phyloP scores from a whole-genome alignment of 192 early-diverging fungal species.

The Kickxella alabastrina region DNA sequence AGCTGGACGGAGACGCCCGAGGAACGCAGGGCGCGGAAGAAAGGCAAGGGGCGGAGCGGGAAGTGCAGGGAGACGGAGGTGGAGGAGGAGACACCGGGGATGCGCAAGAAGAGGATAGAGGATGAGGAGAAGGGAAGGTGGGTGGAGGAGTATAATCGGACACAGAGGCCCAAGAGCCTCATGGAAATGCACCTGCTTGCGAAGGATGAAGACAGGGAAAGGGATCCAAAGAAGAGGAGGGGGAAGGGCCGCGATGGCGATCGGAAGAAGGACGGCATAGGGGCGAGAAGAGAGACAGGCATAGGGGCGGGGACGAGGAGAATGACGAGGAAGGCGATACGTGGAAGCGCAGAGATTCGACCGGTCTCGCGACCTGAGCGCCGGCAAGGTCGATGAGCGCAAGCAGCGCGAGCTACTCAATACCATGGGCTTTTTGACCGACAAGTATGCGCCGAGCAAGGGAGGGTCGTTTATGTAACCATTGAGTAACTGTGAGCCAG shows the following conservation, averaged over 20 bases:
- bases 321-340: slow-evolving; percentile 10
- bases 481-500: too few species aligned
- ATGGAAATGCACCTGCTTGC: slow-evolving; percentile 40
- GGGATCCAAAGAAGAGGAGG: slow-evolving; percentile 4
- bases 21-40: slow-evolving; percentile 9
- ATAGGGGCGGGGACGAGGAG: background rate
- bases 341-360: slow-evolving; percentile 33
- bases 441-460: slow-evolving; percentile 39
- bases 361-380: slow-evolving; percentile 19
- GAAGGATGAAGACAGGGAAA: slow-evolving; percentile 4
- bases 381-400: slow-evolving; percentile 6
- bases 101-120: slow-evolving; percentile 15
- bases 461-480: slow-evolving; percentile 19
- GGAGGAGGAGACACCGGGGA: slow-evolving; percentile 24
- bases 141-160: slow-evolving; percentile 42
- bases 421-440: slow-evolving; percentile 17
- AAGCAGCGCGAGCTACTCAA: slow-evolving; percentile 25
- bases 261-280: too few species aligned
- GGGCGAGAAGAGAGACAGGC: background rate
- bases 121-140: slow-evolving; percentile 22
- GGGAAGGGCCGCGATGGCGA: background rate
- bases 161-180: slow-evolving; percentile 39
- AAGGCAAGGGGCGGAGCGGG: background rate
- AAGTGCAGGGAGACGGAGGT: slow-evolving; percentile 1
- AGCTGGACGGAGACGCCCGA: slow-evolving; percentile 44